Conservation (phyloP, 805 yeast species). For the Candida hungchunana region DNA sequence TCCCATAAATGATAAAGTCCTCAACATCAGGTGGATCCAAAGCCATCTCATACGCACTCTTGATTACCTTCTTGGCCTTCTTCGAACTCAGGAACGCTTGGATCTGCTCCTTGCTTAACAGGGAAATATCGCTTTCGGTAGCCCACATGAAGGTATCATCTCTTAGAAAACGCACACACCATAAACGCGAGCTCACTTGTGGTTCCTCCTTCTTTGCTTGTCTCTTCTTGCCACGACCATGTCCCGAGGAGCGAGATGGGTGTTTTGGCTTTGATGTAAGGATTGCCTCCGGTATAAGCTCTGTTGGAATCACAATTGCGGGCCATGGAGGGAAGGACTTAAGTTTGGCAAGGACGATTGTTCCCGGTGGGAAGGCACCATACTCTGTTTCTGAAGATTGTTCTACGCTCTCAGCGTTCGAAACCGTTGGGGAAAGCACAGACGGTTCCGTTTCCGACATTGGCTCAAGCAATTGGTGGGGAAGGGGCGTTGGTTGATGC, state of each 20-base stretch:
- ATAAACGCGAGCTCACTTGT: conserved; percentile 25
- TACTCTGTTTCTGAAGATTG: conserved; percentile 11
- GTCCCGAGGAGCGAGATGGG: conserved; percentile 10
- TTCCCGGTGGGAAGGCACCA: conserved; percentile 41
- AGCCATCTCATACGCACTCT: conserved; percentile 52
- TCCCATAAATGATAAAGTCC: conserved; percentile 39
- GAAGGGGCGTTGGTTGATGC: too few relatives aligned
- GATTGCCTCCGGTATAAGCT: conserved; percentile 56
- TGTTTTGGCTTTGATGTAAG: conserved; percentile 46
- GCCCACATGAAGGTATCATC: conserved; percentile 76
- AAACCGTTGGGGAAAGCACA: too few relatives aligned
- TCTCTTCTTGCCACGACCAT: conserved; percentile 13
- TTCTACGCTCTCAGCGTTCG: too few relatives aligned
- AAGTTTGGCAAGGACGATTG: conserved; percentile 69
- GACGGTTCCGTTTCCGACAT: too few relatives aligned
- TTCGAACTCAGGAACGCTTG: conserved; percentile 33
- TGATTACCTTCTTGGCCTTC: conserved; percentile 41
- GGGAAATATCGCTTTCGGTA: conserved; percentile 44
- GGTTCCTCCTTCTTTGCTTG: conserved; percentile 4
- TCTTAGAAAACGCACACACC: conserved; percentile 64
- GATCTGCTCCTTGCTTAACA: conserved; percentile 40
- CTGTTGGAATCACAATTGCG: conserved; percentile 66
- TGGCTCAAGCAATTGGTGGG: too few relatives aligned
- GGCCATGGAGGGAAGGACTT: conserved; percentile 94
- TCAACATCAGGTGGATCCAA: conserved; percentile 45